Evolutionary conservation across 805 yeast species (phyloP), one percentile per base, ranked within the genome.

Genomic region (Candida sithepensis): DNA sequence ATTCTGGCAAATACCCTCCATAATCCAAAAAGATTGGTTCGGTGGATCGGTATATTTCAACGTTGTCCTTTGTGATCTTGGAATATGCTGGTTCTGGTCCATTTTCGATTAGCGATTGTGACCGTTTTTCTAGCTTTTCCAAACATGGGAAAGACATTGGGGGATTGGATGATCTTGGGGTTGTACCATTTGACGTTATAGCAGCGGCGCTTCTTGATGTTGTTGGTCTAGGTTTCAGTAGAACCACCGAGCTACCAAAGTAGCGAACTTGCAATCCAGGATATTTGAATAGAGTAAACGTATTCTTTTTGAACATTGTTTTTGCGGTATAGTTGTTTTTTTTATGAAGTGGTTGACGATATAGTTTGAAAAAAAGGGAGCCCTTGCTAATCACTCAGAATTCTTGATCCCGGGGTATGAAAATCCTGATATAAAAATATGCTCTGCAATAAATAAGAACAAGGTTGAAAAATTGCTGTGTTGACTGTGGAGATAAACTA

Each of bases 81-180:
- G 90, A 74, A 65, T 90, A 91, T 0, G 85, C 77, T 0, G 97
- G 97, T 59, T 90, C 96, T 1, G 96, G 96, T 0, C 94, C 90
- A 41, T 79, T 73, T 44, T 82, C 85, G 42, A 79, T 64, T 4
- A 80, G 66, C 1, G 61, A 51, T 45, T 63, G 61, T 6, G 61
- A 71, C 53, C 81, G 77, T 46, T 73, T 70, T 55, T 89, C 96
- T 21, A 84, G 70, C 55, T 76, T 81, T 65, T 90, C 97, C 32
- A 90, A 71, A 64, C 97, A 90, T 4, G 97, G 97, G 63, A 90
- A 90, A 2, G 83, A 65, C 73, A 85, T 69, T 49, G 78, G 88
- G 1, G 88, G 86, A 53, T 82, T 82, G 4, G 84, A 72, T n/a
- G 75, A 56, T 38, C 51, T 47, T 39, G 41, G n/a, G 21, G 33